These are phyloP conservation scores for Septoria petroselini DNA, from an alignment of 2,329 filamentous ascomycete species.

Conservation along the genomic window DNA sequence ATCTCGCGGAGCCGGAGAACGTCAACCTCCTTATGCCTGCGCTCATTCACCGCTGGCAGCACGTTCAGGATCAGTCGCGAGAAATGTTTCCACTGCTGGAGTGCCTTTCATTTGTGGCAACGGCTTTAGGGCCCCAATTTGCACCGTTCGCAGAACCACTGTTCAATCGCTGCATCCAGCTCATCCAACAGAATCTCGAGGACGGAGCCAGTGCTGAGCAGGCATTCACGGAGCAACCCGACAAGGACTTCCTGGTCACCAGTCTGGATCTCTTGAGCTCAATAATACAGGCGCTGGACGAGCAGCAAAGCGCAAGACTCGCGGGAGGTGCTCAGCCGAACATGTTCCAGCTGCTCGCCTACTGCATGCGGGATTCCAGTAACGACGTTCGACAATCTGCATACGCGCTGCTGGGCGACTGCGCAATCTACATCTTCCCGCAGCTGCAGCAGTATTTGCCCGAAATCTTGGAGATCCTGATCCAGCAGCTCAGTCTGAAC, in stretches of 20 bases:
- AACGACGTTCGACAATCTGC: constrained; percentile 95
- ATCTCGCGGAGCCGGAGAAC: constrained; percentile 76
- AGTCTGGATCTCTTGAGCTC: constrained; percentile 90
- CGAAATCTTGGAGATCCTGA: constrained; percentile 73
- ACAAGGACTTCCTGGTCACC: constrained; percentile 96
- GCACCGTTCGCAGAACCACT: constrained; percentile 80
- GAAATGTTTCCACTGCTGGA: constrained; percentile 95
- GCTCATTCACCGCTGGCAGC: constrained; percentile 82
- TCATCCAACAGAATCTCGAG: constrained; percentile 88
- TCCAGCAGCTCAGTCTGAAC: constrained; percentile 76
- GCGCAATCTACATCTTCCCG: constrained; percentile 84
- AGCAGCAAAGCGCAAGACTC: constrained; percentile 69
- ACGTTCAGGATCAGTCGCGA: constrained; percentile 80
- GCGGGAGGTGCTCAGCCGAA: constrained; percentile 72
- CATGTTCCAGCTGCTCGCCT: constrained; percentile 85
- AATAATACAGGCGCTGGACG: constrained; percentile 83
- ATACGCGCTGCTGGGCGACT: constrained; percentile 91
- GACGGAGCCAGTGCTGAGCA: constrained; percentile 71
- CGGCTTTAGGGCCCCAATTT: constrained; percentile 78
- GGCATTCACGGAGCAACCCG: constrained; percentile 68
- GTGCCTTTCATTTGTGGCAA: constrained; percentile 89
- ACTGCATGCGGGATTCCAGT: constrained; percentile 87
- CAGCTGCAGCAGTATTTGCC: constrained; percentile 73
- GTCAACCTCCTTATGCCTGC: constrained; percentile 87
- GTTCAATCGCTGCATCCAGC: constrained; percentile 81